Base-by-base conservation (phyloP, 2,329 filamentous ascomycete species). In the Ophiostoma angusticollis region DNA sequence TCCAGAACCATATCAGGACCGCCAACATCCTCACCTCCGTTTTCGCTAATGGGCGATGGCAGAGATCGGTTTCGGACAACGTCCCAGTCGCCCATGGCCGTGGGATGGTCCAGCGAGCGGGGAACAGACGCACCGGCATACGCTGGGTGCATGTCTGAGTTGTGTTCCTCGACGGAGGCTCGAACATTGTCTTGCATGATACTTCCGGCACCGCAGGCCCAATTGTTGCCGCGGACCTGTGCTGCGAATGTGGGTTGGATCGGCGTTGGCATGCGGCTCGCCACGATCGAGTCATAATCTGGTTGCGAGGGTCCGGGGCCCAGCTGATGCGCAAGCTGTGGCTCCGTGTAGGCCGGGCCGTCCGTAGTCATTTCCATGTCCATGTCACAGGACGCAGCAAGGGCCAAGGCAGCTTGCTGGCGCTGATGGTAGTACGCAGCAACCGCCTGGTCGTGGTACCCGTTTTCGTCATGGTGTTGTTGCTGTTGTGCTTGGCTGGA, bases 1-100 rank as follows among this genome's bases (percentile, higher is more conserved):
- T 63, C 59, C 24, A 64, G 48, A 2, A 59, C 51, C 59, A 64
- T 65, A 27, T 54, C 54, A 1, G 61, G 55, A 41, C 55, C 61
- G n/a, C 48, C 52, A 11, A 48, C 42, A 36, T 71, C 68, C 41
- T 73, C 69, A 14, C 59, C 61, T 24, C 62, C 61, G 42, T 54
- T 61, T 47, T 75, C 72, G 38, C 69, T 74, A 37, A 75, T 75
- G n/a, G 72, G 72, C 5, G 72, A 75, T 2, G 72, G 72, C 1
- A 74, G 57, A 13, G 68, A 64, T 19, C 70, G 62, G 44, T 66
- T 70, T 45, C 73, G 67, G 12, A 67, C 57, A 43, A 65, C 57
- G 32, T 63, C 64, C 71, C 71, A 76, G 40, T 70, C 65, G 7
- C 55, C 55, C 49, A 58, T 42, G 5, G 48, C 45, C 9, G 55